Base-by-base conservation (phyloP, 1,284 basidiomycete species). In the Papiliotrema fonsecae region DNA sequence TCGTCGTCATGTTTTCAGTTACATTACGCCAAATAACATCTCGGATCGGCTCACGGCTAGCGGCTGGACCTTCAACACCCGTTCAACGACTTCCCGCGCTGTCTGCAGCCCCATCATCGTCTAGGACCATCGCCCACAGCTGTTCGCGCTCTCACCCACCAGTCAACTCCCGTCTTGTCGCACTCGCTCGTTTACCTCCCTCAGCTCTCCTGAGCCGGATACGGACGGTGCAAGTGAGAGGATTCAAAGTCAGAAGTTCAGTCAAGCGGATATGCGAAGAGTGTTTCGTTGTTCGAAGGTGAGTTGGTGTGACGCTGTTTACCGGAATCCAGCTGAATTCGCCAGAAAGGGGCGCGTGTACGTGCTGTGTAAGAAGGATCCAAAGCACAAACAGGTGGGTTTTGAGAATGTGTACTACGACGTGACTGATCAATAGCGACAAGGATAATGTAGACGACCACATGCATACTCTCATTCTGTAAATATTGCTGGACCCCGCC, bases 351-450 rank as follows among this genome's bases (percentile, higher is more conserved):
- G 92, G 42, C 82, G 88, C 61, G 81, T 97, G 38, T 97, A 94
- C 75, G 85, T 97, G 38, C 83, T 97, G 38, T 98, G 94, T 75
- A 84, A 84, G 19, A 90, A 88, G 70, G 90, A 97, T 67, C 88
- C 93, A 4, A 97, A 96, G 75, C 94, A 97, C 74, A 97, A 97
- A 75, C 94, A 97, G 85, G 94, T 93, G 58, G 53, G 83, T 31
- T 14, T 10, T 28, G 4, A 16, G 30, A 31, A 31, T 16, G 30
- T 31, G 30, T 9, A 31, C 16, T 31, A 16, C 41, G 11, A 16
- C 22, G 18, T 10, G 9, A 19, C 13, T 30, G 28, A 32, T 21
- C 24, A 19, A 31, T 18, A 28, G 38, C 18, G 27, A 28, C 24
- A 42, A 35, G 34, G 34, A 35, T 35, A 35, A 19, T 6, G 6